Base-by-base conservation (phyloP, 495 filamentous ascomycete genomes). In the Aspergillus olivimuriae region DNA sequence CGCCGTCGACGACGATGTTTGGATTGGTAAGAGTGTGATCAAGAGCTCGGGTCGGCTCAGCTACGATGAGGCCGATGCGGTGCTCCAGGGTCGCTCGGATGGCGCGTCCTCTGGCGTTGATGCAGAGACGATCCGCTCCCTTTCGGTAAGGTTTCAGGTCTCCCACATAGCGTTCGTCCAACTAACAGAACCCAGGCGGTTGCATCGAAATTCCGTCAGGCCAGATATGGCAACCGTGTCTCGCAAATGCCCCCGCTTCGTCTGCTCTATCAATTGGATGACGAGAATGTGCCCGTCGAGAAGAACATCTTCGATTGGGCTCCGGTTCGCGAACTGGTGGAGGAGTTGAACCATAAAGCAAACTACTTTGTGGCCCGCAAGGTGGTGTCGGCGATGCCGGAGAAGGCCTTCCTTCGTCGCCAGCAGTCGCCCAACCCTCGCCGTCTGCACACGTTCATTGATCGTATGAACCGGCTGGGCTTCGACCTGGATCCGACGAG, bases 281-380 rank as follows among this genome's bases (percentile, higher is more conserved):
- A 98, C 51, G 92, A 98, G 72, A 96, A 96, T 60, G 87, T 96
- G 26, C 92, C 91, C 0, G 87, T 96, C 18, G 89, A 92, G 66
- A 79, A 87, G 55, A 98, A 97, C 69, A 87, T 98, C 43, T 97
- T 97, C 57, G 84, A 95, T 58, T 88, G 86, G 16, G 87, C 86
- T 17, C 76, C 82, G 11, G 86, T 91, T 11, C 91, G 89, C 46
- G 94, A 97, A 65, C 75, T 97, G 31, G 87, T 96, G 31, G 94
- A 98, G 63, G 92, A 98, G 69, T 69, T 98, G 12, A 81, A 85
- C 59, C 83, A 94, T 74, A 94, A 89, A 65, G 85, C 87, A 34
- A 96, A 98, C 60, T 72, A 75, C 43, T 84, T 86, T 61, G 84
- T 98, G 48, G 92, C 92, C 18, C 82, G 92, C 61, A 90, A 87